Evolutionary conservation across 2,329 filamentous ascomycete species (phyloP), one percentile per base, ranked within the genome.

Genomic region (Periconia macrospinosa): DNA sequence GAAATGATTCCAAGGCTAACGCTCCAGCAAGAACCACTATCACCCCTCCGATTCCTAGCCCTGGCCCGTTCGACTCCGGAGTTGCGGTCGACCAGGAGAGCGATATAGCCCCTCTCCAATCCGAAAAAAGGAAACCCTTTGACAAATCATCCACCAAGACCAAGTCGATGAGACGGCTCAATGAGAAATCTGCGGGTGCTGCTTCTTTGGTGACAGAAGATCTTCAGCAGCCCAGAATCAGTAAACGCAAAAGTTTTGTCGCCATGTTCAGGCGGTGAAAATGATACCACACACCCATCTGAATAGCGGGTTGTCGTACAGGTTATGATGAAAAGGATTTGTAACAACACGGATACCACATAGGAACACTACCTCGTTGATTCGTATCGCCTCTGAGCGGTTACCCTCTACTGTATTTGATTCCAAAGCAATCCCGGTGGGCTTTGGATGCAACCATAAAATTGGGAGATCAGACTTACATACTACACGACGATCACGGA

Each of bases 181-280:
- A 57, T n/a, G 48, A 61, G 8, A 23, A 27, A 17, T 20, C 35
- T 7, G 19, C 23, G 18, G 41, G 17, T 46, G 19, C 44, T 8
- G 66, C 70, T 23, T 71, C 71, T 17, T 66, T 70, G 7, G 65
- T 70, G 30, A 69, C 70, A 37, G 56, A 69, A 53, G 63, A 72
- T 54, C 57, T 57, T 20, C 53, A 63, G 13, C 61, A 61, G n/a
- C 63, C 70, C n/a, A 73, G 69, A 52, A 66, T 78, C 43, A 69
- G 72, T 49, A 80, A 79, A 67, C 70, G 78, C 53, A 80, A 79
- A 67, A 79, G 77, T 55, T 75, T 80, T 53, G 59, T 78, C 52
- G 67, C 69, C 19, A 75, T 78, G 30, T 80, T 80, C 59, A 72
- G 71, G 49, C 66, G 70, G 41, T 69, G 54, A 53, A 35, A 14